A percentile compares a stretch with the other conserved stretches of the same genome.
Conservation (phyloP, 2,329 filamentous ascomycete genomes). For the Ploettnerulaceae sp. region DNA sequence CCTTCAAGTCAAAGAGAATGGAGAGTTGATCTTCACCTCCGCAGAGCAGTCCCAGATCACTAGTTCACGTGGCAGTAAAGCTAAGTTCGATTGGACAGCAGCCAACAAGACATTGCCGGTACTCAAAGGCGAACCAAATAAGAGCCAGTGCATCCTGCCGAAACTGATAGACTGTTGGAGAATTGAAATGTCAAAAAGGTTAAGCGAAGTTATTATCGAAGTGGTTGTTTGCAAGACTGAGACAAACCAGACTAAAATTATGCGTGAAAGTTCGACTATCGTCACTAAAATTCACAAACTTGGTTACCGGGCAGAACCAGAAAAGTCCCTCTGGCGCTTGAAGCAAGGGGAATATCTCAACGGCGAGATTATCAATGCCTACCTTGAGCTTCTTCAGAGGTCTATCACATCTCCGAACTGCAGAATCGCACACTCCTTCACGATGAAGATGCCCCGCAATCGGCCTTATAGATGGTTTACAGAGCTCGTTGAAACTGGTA, state of each 20-base stretch:
- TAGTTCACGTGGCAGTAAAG: slow-evolving; percentile 6
- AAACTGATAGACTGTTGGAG: slow-evolving; percentile 12
- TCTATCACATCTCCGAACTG: slow-evolving; percentile 8
- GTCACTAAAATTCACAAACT: slow-evolving; percentile 13
- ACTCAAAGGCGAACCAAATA: not conserved
- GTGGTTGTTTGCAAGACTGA: not conserved
- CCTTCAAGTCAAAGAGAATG: slow-evolving; percentile 9
- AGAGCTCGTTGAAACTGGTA: slow-evolving; percentile 12
- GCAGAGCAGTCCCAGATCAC: not conserved
- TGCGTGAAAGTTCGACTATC: slow-evolving; percentile 8
- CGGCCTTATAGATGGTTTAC: slow-evolving; percentile 6
- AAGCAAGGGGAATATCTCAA: slow-evolving; percentile 15
- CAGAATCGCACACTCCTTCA: slow-evolving; percentile 9
- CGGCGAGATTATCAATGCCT: slow-evolving; percentile 18
- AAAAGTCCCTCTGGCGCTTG: slow-evolving; percentile 15
- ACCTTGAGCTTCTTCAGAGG: slow-evolving; percentile 16
- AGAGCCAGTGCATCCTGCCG: slow-evolving; percentile 1
- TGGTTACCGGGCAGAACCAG: slow-evolving; percentile 11
- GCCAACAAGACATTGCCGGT: not conserved
- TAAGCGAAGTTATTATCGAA: slow-evolving; percentile 15
- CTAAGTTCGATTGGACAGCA: not conserved
- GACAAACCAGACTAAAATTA: not conserved
- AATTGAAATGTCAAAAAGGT: slow-evolving; percentile 14
- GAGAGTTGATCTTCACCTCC: slow-evolving; percentile 6
- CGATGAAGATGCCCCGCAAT: slow-evolving; percentile 2